Base-by-base conservation (phyloP, 2,329 filamentous ascomycete species). In the Scleromitrula shiraiana region DNA sequence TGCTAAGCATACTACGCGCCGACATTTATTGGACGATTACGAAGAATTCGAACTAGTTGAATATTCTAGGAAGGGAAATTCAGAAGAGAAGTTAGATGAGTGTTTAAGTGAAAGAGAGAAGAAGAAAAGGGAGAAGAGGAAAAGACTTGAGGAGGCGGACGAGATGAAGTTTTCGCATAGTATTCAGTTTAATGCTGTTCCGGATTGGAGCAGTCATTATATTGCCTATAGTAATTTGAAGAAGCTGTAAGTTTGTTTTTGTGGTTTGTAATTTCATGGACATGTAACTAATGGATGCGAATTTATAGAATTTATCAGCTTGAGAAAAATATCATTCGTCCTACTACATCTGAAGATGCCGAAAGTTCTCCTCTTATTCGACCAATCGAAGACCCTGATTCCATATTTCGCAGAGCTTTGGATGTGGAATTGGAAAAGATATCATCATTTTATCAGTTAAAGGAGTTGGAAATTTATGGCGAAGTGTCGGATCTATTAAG, bases 81-180 rank as follows among this genome's bases (percentile, higher is more conserved):
- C 39, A 41, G 39, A 15, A 49, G 29, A 19, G 41, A 22, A 19
- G 6, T n/a, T n/a, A 15, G n/a, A n/a, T n/a, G 32, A 20, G 23
- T 29, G 24, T 20, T 29, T 15, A 36, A 50, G 15, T 36, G 37
- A 53, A 35, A 39, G 52, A 24, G 48, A 62, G 20, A 53, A 50
- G 15, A 82, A 77, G 66, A 70, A 74, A 62, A 68, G 69, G 57
- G 72, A 76, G 65, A 89, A 89, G 73, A 76, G 80, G 66, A 72
- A 73, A 63, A 78, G 78, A 75, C 81, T 90, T 61, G 78, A 86
- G 59, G 74, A 82, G 59, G 78, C 75, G 57, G 82, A 85, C 80
- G 87, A 88, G 64, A 98, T 98, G 93, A 97, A 97, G 83, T 98
- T 98, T 76, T 97, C 91, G 15, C 93, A 98, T 68, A 97, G 91